Evolutionary conservation across 495 filamentous ascomycete species (phyloP), one percentile per base, ranked within the genome.

Genomic region (Podospora tetraspora): DNA sequence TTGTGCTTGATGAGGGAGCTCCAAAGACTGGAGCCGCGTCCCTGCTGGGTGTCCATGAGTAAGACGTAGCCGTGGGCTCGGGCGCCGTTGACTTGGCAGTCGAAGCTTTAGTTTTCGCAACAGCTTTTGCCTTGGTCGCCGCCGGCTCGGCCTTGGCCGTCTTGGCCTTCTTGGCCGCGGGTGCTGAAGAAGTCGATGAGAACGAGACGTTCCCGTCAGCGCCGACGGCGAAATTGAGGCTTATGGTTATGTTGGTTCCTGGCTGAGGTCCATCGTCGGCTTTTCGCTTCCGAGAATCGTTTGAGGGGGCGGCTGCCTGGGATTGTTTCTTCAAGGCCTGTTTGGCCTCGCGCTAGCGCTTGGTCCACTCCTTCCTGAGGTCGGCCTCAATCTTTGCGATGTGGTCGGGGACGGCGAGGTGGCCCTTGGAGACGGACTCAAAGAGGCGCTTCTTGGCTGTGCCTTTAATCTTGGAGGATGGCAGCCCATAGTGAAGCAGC

Each of bases 401-500:
- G 34, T 76, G 67, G 19, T 69, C 23, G 3, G 85, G 85, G 8
- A 88, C 79, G 1, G 70, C 70, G 1, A 88, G 67, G 9, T 74
- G 79, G 8, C 76, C 81, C 21, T 66, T 66, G 61, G 82, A 83
- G 61, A 87, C 68, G 22, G 83, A 83, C 66, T 86, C 82, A 32
- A 81, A 79, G 6, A 89, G 76, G 30, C 85, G 75, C 80, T 85
- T 84, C 73, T 86, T 84, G 23, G 86, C 85, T 0, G 80, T 81
- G 6, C 82, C 82, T 71, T 88, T 87, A 30, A 77, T 78, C 70
- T 84, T 85, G 52, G 83, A 85, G 0, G 78, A 78, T 19, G 74
- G 79, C 0, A 89, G 73, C 4, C 85, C 85, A 75, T 88, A 88
- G 64, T 89, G 85, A 3, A 87, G 71, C 23, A 88, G 78, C 64